Evolutionary conservation across 106 monocot species (phyloP), one percentile per base, ranked within the genome.

Genomic region (Posidonia australis): DNA sequence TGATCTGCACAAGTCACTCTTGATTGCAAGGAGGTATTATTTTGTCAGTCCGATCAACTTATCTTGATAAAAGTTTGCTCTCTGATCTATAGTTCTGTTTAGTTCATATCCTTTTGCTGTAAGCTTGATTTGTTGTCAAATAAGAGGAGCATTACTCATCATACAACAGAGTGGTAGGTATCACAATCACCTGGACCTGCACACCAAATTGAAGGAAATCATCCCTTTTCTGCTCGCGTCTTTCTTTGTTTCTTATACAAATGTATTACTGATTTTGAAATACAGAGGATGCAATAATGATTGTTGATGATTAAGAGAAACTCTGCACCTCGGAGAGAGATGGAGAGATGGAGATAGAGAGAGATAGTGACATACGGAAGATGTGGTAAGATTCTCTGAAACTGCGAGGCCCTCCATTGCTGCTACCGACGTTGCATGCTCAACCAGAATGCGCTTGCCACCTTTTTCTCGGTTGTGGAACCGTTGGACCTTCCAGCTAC

Each of bases 161-260:
- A n/a, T n/a, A n/a, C n/a, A n/a, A 46, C 27, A 61, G 13, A 51
- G 48, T 62, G 12, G 61, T 46, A 19, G 17, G 30, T 20, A 70
- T n/a, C 48, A 70, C 61, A 31, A 70, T 27, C 70, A 61, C 70
- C 36, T 70, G 70, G 3, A 70, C 51, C 70, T 70, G 62, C 55
- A 54, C 51, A 23, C 2, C 18, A 44, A 52, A 52, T 47, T 1
- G 5, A 53, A 10, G 11, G 5, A 53, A 20, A 24, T 23, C 10
- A 53, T 21, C 53, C 19, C 52, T 0, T 19, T 18, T 19, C 18
- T 19, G 52, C 10, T 21, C 20, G 19, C 19, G 49, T 5, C 49
- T 5, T 49, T 49, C 16, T 48, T 48, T 17, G 14, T 48, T n/a
- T 48, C 14, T 5, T 13, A 49, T 49, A 49, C 49, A 1, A 49